These are phyloP conservation scores for Melocanna baccifera DNA, from an alignment of 176 grass and related monocot species.

Conservation along the genomic window DNA sequence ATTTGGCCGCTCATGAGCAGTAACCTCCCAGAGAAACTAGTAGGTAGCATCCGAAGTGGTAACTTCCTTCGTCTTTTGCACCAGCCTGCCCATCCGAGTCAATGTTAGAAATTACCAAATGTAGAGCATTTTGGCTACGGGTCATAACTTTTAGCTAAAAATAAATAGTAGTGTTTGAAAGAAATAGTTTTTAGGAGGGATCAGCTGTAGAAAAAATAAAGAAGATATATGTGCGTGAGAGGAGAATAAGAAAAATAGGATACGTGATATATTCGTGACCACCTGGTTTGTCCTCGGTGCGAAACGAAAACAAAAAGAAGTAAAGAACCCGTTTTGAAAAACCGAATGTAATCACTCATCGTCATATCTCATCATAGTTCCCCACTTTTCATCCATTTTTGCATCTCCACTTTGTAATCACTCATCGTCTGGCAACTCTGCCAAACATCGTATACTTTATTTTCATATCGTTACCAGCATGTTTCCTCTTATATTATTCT, in stretches of 20 bases:
- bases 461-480: not conserved
- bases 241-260: too few relatives aligned
- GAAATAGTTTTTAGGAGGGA: too few relatives aligned
- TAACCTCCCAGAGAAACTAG: not conserved
- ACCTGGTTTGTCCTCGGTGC: too few relatives aligned
- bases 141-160: too few relatives aligned
- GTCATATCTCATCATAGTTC: too few relatives aligned
- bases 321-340: rapidly evolving
- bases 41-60: not conserved
- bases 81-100: not conserved
- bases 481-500: not conserved
- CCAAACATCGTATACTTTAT: not conserved
- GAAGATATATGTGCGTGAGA: too few relatives aligned
- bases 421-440: not conserved
- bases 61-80: not conserved
- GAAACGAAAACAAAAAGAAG: rapidly evolving
- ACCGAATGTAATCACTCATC: too few relatives aligned
- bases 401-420: not conserved
- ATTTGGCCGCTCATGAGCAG: not conserved
- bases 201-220: too few relatives aligned
- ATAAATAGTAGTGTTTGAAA: too few relatives aligned
- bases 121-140: too few relatives aligned
- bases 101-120: not conserved
- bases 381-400: not conserved
- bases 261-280: too few relatives aligned